Conservation (phyloP, 2,329 filamentous ascomycete species). For the Colletotrichum aenigma region DNA sequence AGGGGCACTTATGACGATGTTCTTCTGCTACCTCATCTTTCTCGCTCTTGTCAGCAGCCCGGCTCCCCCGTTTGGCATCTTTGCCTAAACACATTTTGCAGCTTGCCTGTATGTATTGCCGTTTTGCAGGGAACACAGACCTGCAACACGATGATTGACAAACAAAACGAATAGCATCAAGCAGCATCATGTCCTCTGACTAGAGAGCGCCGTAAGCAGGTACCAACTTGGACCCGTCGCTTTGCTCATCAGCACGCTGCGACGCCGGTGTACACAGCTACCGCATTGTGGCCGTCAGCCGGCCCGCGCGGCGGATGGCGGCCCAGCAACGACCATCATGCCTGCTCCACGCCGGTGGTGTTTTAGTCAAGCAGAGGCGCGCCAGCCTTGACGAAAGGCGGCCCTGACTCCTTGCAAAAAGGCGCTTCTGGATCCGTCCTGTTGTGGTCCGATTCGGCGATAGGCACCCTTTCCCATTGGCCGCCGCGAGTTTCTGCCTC, state of each 20-base stretch:
- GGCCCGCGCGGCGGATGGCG: conserved; percentile 19
- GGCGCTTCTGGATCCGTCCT: conserved; percentile 19
- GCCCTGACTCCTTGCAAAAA: conserved; percentile 12
- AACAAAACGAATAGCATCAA: not conserved
- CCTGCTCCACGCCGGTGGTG: conserved; percentile 14
- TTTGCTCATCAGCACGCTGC: not conserved
- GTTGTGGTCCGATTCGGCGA: conserved; percentile 23
- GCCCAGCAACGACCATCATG: conserved; percentile 18
- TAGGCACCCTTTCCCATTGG: conserved; percentile 20
- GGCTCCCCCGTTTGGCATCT: not conserved
- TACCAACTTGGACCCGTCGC: not conserved
- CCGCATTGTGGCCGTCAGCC: conserved; percentile 11
- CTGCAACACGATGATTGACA: not conserved
- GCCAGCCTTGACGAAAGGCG: conserved; percentile 15
- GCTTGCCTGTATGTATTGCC: not conserved
- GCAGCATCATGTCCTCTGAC: not conserved
- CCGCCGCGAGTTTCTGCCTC: conserved; percentile 15
- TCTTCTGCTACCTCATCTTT: conserved; percentile 7
- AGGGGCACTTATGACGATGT: conserved; percentile 20
- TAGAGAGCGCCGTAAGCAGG: not conserved
- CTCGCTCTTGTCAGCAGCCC: not conserved
- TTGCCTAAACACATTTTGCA: not conserved
- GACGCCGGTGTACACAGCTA: conserved; percentile 3
- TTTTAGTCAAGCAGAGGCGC: conserved; percentile 19
- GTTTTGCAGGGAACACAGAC: not conserved